phyloP scores from a whole-genome alignment of 306 rosid genomes.

The Trifolium fragiferum region DNA sequence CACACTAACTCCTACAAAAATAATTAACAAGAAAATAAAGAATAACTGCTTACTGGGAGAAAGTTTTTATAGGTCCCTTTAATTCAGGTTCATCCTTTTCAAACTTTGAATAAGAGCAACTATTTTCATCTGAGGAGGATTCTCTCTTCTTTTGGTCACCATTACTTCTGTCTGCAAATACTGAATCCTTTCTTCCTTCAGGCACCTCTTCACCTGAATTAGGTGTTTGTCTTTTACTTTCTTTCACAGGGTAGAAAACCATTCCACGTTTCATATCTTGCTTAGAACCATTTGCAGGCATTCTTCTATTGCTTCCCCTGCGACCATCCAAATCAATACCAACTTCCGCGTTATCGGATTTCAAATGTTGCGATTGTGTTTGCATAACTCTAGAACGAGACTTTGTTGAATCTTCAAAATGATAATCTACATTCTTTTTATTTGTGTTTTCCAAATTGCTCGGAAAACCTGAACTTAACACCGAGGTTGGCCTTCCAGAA shows the following conservation, averaged over 20 bases:
- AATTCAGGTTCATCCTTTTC: slow-evolving; percentile 90
- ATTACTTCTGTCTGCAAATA: slow-evolving; percentile 68
- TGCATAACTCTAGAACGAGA: slow-evolving; percentile 60
- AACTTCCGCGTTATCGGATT: slow-evolving; percentile 59
- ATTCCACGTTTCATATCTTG: slow-evolving; percentile 59
- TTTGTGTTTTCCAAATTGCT: slow-evolving; percentile 60
- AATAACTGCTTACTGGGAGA: slow-evolving; percentile 74
- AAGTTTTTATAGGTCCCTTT: slow-evolving; percentile 78
- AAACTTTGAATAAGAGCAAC: slow-evolving; percentile 92
- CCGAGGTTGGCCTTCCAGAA: slow-evolving; percentile 62
- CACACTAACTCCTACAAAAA: slow-evolving; percentile 22
- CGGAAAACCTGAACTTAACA: slow-evolving; percentile 52
- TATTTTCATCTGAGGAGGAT: slow-evolving; percentile 95
- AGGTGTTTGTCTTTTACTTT: slow-evolving; percentile 62
- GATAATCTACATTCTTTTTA: slow-evolving; percentile 64
- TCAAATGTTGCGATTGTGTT: slow-evolving; percentile 61
- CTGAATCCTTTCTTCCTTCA: slow-evolving; percentile 62
- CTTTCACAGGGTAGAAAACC: slow-evolving; percentile 56
- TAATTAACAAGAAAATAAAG: slow-evolving; percentile 11
- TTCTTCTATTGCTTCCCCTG: slow-evolving; percentile 75
- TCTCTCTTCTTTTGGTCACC: slow-evolving; percentile 88
- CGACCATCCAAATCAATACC: slow-evolving; percentile 65
- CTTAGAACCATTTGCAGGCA: slow-evolving; percentile 50
- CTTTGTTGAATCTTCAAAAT: slow-evolving; percentile 68
- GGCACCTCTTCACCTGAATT: slow-evolving; percentile 58